These are phyloP conservation scores for Pichia sp. DNA, from an alignment of 1,139 yeast genomes.

Conservation along the genomic window DNA sequence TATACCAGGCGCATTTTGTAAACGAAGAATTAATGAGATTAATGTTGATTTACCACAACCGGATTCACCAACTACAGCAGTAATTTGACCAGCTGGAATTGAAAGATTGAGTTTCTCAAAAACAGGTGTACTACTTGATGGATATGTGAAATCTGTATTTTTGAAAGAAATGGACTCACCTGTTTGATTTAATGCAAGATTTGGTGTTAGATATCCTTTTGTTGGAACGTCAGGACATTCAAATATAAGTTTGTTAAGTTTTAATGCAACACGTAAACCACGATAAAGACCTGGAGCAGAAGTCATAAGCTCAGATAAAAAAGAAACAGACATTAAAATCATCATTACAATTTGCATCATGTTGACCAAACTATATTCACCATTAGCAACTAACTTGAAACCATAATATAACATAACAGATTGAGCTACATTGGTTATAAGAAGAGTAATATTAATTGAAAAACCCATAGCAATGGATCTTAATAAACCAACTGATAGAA, in stretches of 20 bases:
- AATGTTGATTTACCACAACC: constrained; percentile 81
- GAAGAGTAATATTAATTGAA: constrained; percentile 48
- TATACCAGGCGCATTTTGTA: constrained; percentile 30
- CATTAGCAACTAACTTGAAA: constrained; percentile 51
- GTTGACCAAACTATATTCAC: constrained; percentile 47
- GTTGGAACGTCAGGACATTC: constrained; percentile 23
- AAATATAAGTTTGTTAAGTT: constrained; percentile 32
- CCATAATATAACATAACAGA: constrained; percentile 74
- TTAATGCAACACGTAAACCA: constrained; percentile 64
- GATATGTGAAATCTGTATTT: constrained; percentile 44
- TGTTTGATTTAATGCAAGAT: constrained; percentile 8
- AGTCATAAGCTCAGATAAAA: constrained; percentile 50
- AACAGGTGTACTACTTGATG: constrained; percentile 25
- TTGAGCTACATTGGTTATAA: constrained; percentile 54
- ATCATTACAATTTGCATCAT: constrained; percentile 66
- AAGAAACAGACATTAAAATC: constrained; percentile 63
- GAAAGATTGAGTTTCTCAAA: constrained; percentile 36
- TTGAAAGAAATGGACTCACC: constrained; percentile 33
- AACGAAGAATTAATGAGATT: constrained; percentile 43
- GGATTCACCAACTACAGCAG: constrained; percentile 67
- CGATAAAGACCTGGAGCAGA: constrained; percentile 71
- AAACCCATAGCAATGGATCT: constrained; percentile 55
- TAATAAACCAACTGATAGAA: constrained; percentile 33
- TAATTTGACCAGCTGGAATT: constrained; percentile 39
- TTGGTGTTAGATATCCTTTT: constrained; percentile 23